These are phyloP conservation scores for Hypoxylon sp. DNA, from an alignment of 2,329 filamentous ascomycete species.

Conservation along the genomic window DNA sequence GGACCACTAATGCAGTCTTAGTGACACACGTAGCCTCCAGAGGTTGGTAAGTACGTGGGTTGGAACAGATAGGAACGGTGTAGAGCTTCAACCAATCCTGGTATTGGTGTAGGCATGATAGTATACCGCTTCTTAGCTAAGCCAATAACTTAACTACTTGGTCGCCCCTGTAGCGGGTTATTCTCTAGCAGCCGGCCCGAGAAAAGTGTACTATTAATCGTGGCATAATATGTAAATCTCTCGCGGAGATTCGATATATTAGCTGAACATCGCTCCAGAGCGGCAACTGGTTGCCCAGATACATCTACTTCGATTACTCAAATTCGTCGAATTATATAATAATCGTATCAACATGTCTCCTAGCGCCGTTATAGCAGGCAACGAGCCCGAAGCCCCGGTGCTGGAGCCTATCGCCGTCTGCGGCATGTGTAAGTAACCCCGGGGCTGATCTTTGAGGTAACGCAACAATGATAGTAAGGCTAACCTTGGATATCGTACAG, in stretches of 20 bases:
- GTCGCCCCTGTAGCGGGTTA: neutral
- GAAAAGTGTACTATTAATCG: neutral
- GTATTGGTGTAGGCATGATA: neutral
- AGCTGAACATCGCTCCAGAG: conserved; percentile 1
- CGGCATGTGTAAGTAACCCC: conserved; percentile 43
- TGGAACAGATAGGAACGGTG: neutral
- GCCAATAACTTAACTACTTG: neutral
- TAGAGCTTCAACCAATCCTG: neutral
- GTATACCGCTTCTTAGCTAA: neutral
- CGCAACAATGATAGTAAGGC: neutral
- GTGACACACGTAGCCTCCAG: conserved; percentile 7
- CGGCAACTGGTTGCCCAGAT: neutral
- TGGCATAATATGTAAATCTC: neutral
- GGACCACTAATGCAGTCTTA: neutral
- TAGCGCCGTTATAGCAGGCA: conserved; percentile 7
- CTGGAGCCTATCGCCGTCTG: conserved; percentile 46
- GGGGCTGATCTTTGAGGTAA: neutral
- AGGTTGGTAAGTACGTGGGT: neutral
- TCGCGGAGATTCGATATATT: neutral
- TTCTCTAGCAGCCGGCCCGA: neutral
- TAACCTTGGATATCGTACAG: conserved; percentile 14
- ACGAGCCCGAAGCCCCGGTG: conserved; percentile 19
- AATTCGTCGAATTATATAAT: neutral
- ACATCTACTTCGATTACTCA: neutral
- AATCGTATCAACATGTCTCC: conserved; percentile 28